Conservation (phyloP, 2,329 filamentous ascomycete species). For the Ophiostoma perfectum region DNA sequence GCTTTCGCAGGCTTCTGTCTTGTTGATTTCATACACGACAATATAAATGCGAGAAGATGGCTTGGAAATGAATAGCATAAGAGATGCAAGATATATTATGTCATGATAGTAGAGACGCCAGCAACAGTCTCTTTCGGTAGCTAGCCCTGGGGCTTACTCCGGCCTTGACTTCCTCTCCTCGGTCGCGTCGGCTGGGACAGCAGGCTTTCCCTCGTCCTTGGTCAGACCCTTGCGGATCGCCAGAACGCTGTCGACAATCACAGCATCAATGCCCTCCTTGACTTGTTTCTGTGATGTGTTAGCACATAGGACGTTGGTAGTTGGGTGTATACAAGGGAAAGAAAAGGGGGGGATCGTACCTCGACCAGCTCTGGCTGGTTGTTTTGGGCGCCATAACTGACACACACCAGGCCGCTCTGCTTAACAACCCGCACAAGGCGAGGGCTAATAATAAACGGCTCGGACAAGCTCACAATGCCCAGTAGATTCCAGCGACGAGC, state of each 20-base stretch:
- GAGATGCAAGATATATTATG: no score
- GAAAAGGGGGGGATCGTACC: slow-evolving; percentile 43
- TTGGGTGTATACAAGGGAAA: neutral
- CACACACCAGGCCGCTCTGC: slow-evolving; percentile 86
- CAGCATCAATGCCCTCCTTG: slow-evolving; percentile 91
- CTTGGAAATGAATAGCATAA: no score
- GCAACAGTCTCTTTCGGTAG: no score
- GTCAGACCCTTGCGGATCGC: slow-evolving; percentile 88
- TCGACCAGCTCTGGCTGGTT: slow-evolving; percentile 82
- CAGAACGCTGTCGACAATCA: slow-evolving; percentile 93
- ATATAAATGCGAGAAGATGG: no score
- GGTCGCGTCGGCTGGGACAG: neutral
- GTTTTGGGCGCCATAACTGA: slow-evolving; percentile 87
- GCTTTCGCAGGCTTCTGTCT: no score
- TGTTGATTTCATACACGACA: no score
- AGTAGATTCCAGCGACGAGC: slow-evolving; percentile 91
- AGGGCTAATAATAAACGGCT: slow-evolving; percentile 83
- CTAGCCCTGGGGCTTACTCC: neutral
- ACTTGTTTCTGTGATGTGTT: slow-evolving; percentile 59
- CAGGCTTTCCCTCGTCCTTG: slow-evolving; percentile 28
- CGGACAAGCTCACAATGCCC: slow-evolving; percentile 83
- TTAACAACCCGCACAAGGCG: slow-evolving; percentile 88
- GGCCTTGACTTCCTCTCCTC: slow-evolving; percentile 1
- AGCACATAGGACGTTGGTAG: slow-evolving; percentile 34
- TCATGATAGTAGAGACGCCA: no score